Percentiles rank a stretch among this genome's conserved stretches.
Conservation (phyloP, 1,284 basidiomycete genomes). For the Boletus smithii region DNA sequence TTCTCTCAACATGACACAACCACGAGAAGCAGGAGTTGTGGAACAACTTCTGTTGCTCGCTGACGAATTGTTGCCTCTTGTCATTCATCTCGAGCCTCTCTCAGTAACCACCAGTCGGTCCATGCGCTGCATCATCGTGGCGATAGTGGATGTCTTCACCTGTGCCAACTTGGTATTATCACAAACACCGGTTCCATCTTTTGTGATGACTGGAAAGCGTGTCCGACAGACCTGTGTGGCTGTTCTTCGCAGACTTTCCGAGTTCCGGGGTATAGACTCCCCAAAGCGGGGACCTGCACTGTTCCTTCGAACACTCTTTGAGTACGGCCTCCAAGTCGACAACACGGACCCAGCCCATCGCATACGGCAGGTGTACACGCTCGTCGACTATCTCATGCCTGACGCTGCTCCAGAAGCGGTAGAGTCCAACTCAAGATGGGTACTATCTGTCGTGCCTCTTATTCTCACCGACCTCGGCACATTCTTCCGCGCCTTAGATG, state of each 20-base stretch:
- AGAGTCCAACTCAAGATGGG: slow-evolving; percentile 43
- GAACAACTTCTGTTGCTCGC: slow-evolving; percentile 54
- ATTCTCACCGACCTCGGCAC: slow-evolving; percentile 49
- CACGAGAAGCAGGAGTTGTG: slow-evolving; percentile 41
- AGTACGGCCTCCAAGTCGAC: slow-evolving; percentile 39
- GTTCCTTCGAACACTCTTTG: slow-evolving; percentile 54
- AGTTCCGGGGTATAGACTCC: slow-evolving; percentile 36
- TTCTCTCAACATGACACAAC: slow-evolving; percentile 33
- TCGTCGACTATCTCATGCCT: slow-evolving; percentile 60
- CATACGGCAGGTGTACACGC: slow-evolving; percentile 49
- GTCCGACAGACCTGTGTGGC: slow-evolving; percentile 50
- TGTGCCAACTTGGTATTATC: slow-evolving; percentile 47
- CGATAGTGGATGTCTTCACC: slow-evolving; percentile 53
- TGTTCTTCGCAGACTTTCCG: slow-evolving; percentile 43
- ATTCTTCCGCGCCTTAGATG: slow-evolving; percentile 57
- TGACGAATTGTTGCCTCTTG: slow-evolving; percentile 51
- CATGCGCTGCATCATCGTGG: slow-evolving; percentile 41
- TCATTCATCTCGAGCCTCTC: slow-evolving; percentile 43
- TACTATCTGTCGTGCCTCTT: slow-evolving; percentile 52
- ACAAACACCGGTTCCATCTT: slow-evolving; percentile 32
- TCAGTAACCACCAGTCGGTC: slow-evolving; percentile 51
- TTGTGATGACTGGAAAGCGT: slow-evolving; percentile 12
- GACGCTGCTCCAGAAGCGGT: slow-evolving; percentile 22
- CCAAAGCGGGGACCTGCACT: slow-evolving; percentile 41
- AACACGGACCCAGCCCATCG: slow-evolving; percentile 54